phyloP scores from a whole-genome alignment of 2,329 filamentous ascomycete species.

The Cryphonectria parasitica region DNA sequence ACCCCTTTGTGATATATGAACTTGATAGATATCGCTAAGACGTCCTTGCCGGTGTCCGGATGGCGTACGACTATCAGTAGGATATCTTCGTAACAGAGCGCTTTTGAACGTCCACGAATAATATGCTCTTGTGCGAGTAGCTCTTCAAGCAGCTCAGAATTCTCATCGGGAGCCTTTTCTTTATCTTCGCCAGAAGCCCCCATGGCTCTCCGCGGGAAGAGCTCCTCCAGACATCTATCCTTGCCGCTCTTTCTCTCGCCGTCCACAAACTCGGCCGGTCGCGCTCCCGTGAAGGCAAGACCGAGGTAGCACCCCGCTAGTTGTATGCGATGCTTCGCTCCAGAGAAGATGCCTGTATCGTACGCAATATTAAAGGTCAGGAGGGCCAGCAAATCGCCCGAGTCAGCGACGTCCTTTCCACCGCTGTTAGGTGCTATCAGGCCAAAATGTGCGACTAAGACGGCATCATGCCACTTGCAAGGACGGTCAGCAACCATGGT shows the following conservation, averaged over 20 bases:
- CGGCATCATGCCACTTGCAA: slow-evolving; percentile 31
- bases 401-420: slow-evolving; percentile 35
- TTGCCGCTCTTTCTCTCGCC: slow-evolving; percentile 35
- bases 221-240: slow-evolving; percentile 33
- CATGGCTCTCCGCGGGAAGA: slow-evolving; percentile 35
- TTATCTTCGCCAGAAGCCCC: slow-evolving; percentile 17
- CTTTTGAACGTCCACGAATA: slow-evolving; percentile 34
- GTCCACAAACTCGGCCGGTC: slow-evolving; percentile 38
- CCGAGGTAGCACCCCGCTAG: slow-evolving; percentile 36
- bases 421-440: slow-evolving; percentile 34
- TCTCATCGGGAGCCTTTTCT: slow-evolving; percentile 30
- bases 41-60: slow-evolving; percentile 30
- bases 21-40: slow-evolving; percentile 37
- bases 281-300: slow-evolving; percentile 36
- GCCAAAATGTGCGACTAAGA: slow-evolving; percentile 34
- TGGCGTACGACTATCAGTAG: slow-evolving; percentile 37
- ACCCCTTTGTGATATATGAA: slow-evolving; percentile 39
- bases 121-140: slow-evolving; percentile 34
- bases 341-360: slow-evolving; percentile 33
- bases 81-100: slow-evolving; percentile 39
- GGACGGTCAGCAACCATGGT: neutral
- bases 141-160: slow-evolving; percentile 33
- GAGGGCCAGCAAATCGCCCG: slow-evolving; percentile 32
- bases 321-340: slow-evolving; percentile 31
- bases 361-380: slow-evolving; percentile 38